Base-by-base conservation (phyloP, 2,329 filamentous ascomycete species). In the Diaporthe sp. region DNA sequence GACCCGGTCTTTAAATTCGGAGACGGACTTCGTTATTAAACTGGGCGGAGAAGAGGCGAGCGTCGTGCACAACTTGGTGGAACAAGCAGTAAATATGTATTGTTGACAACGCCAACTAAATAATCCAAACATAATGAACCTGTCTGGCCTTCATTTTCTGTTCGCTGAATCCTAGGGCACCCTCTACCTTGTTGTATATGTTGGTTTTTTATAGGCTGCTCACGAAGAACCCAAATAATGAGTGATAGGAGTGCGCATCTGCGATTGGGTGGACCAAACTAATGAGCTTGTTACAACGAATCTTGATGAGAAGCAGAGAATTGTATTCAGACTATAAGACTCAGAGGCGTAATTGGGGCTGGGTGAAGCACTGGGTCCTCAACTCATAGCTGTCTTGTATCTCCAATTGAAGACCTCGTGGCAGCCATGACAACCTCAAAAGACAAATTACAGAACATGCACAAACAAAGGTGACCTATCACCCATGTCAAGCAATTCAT, bases 381-480 rank as follows among this genome's bases (percentile, higher is more conserved):
- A 6, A n/a, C 17, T 53, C 31, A 9, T 8, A 39, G 31, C 34
- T n/a, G 1, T 25, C 15, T 1, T 10, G 13, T 19, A 19, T 3
- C 19, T 22, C 1, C 5, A 34, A 28, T 39, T 25, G 31, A 68
- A 25, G 1, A 13, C 5, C 8, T 15, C 12, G n/a, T 19, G 13
- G 10, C 9, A 53, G 12, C 7, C 7, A 28, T 22, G 22, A 19
- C 28, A 10, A 1, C 13, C 6, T 22, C 4, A 25, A 10, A 2
- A 0, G 3, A 39, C 5, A 28, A 19, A 2, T 12, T n/a, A 68
- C 2, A 68, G 46, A 19, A 68, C 46, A 76, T 86, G 86, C 77
- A 82, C 84, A 74, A 83, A 86, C 51, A 86, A 82, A 0, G 85
- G 85, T 62, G 83, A 85, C 78, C 81, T 82, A 67, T 86, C 85